phyloP scores from a whole-genome alignment of 352 stramenopile genomes.

The Globisporangium nodosum region DNA sequence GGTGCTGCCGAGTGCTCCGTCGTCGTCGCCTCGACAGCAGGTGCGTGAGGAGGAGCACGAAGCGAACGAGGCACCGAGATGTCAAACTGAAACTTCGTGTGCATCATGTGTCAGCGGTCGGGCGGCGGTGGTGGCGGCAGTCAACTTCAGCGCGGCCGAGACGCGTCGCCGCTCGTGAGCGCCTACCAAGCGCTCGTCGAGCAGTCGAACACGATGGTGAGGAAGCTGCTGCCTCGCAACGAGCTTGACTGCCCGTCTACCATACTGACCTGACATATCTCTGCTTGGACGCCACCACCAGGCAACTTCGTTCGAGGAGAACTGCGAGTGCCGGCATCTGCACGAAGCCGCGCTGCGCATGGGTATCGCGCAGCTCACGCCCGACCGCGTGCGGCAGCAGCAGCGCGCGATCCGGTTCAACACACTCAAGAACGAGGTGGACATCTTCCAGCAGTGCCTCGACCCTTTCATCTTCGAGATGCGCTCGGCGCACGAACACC shows the following conservation, averaged over 20 bases:
- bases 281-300: slow-evolving; percentile 2
- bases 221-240: neutral
- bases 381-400: slow-evolving; percentile 42
- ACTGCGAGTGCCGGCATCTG: slow-evolving; percentile 24
- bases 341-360: slow-evolving; percentile 37
- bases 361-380: slow-evolving; percentile 57
- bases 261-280: no score
- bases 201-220: slow-evolving; percentile 44
- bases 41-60: neutral
- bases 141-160: slow-evolving; percentile 5
- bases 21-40: slow-evolving; percentile 3
- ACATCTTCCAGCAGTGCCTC: slow-evolving; percentile 75
- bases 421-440: slow-evolving; percentile 70
- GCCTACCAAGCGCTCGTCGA: slow-evolving; percentile 50
- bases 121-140: no score
- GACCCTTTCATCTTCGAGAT: slow-evolving; percentile 67
- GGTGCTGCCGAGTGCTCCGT: slow-evolving; percentile 1
- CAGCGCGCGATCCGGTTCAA: slow-evolving; percentile 55
- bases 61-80: neutral
- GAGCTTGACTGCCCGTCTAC: no score
- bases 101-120: neutral
- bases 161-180: slow-evolving; percentile 34
- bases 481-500: slow-evolving; percentile 36
- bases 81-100: neutral
- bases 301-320: slow-evolving; percentile 23